Conservation (phyloP, 495 filamentous ascomycete genomes). For the Chaetomium cochliodes region DNA sequence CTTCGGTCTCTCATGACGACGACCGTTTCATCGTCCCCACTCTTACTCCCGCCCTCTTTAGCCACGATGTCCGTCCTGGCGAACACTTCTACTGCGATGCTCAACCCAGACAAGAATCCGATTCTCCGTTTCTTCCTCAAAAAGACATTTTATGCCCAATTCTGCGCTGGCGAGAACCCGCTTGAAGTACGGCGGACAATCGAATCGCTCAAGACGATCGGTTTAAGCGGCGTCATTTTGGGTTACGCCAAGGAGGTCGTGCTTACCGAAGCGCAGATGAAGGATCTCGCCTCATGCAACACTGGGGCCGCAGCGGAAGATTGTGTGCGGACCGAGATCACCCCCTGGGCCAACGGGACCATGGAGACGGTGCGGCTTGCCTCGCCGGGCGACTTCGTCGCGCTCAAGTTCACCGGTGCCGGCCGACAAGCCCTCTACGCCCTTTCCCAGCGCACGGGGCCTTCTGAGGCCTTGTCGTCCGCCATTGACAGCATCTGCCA, state of each 20-base stretch:
- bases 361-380: slow-evolving; percentile 74
- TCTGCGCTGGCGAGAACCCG: slow-evolving; percentile 72
- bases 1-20: slow-evolving; percentile 77
- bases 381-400: slow-evolving; percentile 76
- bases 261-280: slow-evolving; percentile 51
- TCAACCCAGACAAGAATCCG: slow-evolving; percentile 59
- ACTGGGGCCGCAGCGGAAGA: slow-evolving; percentile 40
- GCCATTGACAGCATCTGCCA: slow-evolving; percentile 77
- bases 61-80: slow-evolving; percentile 67
- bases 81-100: slow-evolving; percentile 58
- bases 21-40: slow-evolving; percentile 72
- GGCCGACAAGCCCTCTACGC: slow-evolving; percentile 69
- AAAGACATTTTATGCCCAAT: slow-evolving; percentile 79
- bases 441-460: slow-evolving; percentile 57
- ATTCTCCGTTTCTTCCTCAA: slow-evolving; percentile 60
- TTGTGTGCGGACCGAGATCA: slow-evolving; percentile 60
- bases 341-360: slow-evolving; percentile 71
- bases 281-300: slow-evolving; percentile 36
- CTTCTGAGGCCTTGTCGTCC: slow-evolving; percentile 60
- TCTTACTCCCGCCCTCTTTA: slow-evolving; percentile 69
- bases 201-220: slow-evolving; percentile 58
- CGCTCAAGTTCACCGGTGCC: slow-evolving; percentile 91
- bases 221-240: slow-evolving; percentile 74
- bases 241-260: slow-evolving; percentile 75
- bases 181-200: slow-evolving; percentile 61